Evolutionary conservation across 1,284 basidiomycete species (phyloP).

Genomic region (Naganishia sp.): DNA sequence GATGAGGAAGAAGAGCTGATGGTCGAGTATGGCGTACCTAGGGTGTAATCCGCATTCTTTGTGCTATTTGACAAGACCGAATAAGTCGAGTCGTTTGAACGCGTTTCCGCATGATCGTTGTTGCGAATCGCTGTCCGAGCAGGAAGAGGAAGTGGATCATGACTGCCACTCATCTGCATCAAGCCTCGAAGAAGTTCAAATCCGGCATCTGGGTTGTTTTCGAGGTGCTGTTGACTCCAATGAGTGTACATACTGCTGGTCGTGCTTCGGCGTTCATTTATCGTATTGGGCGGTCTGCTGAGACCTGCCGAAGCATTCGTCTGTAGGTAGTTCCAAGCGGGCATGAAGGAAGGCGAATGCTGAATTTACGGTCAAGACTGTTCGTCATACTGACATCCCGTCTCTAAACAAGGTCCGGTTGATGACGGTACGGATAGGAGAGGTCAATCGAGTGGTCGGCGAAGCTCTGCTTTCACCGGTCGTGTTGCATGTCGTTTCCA

Average conservation of each 20-base stretch:
- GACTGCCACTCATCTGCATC: slow-evolving; percentile 28
- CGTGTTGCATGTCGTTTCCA: no score
- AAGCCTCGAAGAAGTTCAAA: slow-evolving; percentile 15
- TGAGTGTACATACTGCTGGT: slow-evolving; percentile 18
- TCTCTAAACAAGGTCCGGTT: background rate
- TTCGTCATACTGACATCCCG: background rate
- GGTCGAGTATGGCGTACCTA: slow-evolving; percentile 24
- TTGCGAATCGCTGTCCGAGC: background rate
- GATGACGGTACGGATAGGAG: background rate
- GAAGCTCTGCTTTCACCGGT: background rate
- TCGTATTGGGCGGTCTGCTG: slow-evolving; percentile 2
- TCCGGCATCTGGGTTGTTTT: slow-evolving; percentile 20
- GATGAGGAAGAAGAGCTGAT: slow-evolving; percentile 21
- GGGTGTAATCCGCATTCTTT: slow-evolving; percentile 14
- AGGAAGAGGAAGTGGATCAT: slow-evolving; percentile 3
- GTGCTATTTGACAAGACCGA: slow-evolving; percentile 21
- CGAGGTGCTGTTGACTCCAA: slow-evolving; percentile 25
- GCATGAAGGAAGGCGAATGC: background rate
- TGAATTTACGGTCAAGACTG: no score
- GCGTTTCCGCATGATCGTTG: slow-evolving; percentile 5
- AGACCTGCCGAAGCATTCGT: slow-evolving; percentile 26
- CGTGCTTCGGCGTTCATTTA: background rate
- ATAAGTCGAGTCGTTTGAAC: slow-evolving; percentile 8
- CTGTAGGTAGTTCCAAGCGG: slow-evolving; percentile 17
- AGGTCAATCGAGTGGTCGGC: background rate